Evolutionary conservation across 2,329 filamentous ascomycete genomes (phyloP), one percentile per base, ranked within the genome.

Genomic region (Alternaria longipes): DNA sequence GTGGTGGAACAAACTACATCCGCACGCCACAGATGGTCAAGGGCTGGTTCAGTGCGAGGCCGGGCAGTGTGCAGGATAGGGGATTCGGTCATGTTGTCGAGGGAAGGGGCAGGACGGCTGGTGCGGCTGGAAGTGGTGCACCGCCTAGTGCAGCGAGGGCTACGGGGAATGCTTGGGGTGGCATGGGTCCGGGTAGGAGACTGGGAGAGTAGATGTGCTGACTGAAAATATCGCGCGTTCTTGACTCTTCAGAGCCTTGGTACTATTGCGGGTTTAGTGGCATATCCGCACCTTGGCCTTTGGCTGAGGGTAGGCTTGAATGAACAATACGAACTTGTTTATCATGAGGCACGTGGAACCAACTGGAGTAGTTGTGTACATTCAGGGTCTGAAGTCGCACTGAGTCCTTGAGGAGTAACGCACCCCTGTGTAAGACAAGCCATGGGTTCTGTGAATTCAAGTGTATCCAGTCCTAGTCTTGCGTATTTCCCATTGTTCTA

Each of bases 1-100:
- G 93, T 32, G 91, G 92, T 57, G 95, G 95, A 0, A 84, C 83
- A 53, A 97, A 94, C 74, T 84, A 90, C 50, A 84, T 97, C 36
- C 83, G 85, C 14, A 95, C 93, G 0, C 95, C 95, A 3, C 77
- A 78, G 6, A 89, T 93, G 67, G 80, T 98, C 59, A 88, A 87
- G 60, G 85, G 85, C 56, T 85, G 91, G 68, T 90, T 94, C 60
- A 81, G 83, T 60, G 84, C 80, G 55, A 75, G 70, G 26, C 82
- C 81, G 22, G 81, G 81, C 53, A 77, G 80, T 20, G 74, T 50
- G 47, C 73, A 67, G 77, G 77, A 84, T 49, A 86, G 87, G 56
- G 77, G 80, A 0, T 91, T 88, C 70, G 91, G 92, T 4, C 90
- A 89, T 1, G 86, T 88, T 4, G 81, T 87, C 65, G 80, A 84